These are phyloP conservation scores for Gomphus bonarii DNA, from an alignment of 1,284 basidiomycete species.

Conservation along the genomic window DNA sequence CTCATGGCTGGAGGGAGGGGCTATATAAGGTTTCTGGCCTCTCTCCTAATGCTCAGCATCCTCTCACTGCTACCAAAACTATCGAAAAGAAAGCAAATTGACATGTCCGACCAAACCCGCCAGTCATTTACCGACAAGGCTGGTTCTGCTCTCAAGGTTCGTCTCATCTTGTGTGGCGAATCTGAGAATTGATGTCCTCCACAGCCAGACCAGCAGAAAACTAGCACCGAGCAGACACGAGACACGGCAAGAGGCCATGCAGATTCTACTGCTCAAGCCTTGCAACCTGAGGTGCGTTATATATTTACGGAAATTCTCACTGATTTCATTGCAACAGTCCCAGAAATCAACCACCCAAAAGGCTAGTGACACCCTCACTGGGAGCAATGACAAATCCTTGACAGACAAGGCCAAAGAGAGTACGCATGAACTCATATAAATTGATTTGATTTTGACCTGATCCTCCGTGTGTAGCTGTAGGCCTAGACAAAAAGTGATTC, in stretches of 20 bases:
- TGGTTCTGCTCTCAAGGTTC: constrained; percentile 34
- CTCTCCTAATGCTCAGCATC: not conserved
- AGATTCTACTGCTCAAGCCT: constrained; percentile 25
- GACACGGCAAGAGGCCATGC: constrained; percentile 39
- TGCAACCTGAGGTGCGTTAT: constrained; percentile 31
- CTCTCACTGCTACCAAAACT: not conserved
- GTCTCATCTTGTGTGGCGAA: not conserved
- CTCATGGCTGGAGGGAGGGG: not conserved
- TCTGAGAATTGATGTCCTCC: not conserved
- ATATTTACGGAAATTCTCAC: too few relatives aligned
- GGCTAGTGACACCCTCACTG: constrained; percentile 31
- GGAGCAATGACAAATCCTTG: constrained; percentile 19
- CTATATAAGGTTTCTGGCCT: not conserved
- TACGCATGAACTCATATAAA: not conserved
- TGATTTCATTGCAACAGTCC: constrained; percentile 11
- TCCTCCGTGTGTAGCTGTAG: not conserved
- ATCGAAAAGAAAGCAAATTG: not conserved
- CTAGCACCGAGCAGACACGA: constrained; percentile 38
- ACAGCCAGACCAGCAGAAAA: constrained; percentile 46
- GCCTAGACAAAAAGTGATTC: not conserved
- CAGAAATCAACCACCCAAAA: constrained; percentile 37
- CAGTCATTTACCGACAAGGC: constrained; percentile 46
- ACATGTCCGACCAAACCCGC: constrained; percentile 21
- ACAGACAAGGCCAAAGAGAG: constrained; percentile 1
- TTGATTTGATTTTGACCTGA: too few relatives aligned